phyloP scores from a whole-genome alignment of 1,284 basidiomycete species.

The Heliocybe sulcata region DNA sequence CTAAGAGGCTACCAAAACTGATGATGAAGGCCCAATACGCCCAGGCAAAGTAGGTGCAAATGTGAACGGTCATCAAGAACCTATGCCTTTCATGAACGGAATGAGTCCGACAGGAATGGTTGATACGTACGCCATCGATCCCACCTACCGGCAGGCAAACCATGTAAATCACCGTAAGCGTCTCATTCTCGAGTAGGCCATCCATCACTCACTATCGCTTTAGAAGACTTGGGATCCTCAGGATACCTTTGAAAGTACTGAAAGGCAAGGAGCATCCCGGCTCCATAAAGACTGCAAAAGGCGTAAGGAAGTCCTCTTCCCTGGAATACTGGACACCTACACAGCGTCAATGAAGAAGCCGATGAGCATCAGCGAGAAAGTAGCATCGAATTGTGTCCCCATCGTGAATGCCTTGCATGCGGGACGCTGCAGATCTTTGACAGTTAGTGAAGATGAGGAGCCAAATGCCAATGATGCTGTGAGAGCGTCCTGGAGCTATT shows the following conservation, averaged over 20 bases:
- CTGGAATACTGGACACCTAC: not conserved
- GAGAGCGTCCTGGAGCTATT: no score
- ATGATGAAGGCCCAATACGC: constrained; percentile 3
- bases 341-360: constrained; percentile 2
- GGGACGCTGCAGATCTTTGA: not conserved
- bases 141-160: not conserved
- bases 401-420: not conserved
- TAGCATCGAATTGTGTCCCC: not conserved
- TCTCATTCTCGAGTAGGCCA: not conserved
- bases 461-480: no score
- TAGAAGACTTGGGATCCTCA: not conserved
- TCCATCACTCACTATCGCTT: not conserved
- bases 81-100: not conserved
- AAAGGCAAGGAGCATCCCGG: not conserved
- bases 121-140: not conserved
- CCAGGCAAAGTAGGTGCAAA: constrained; percentile 4
- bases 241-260: not conserved
- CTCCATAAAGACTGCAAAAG: not conserved
- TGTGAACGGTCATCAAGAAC: constrained; percentile 2
- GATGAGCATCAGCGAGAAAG: constrained; percentile 4
- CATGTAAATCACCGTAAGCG: no score
- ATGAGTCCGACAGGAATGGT: not conserved
- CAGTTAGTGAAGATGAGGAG: not conserved
- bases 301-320: not conserved
- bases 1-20: not conserved